Base-by-base conservation (phyloP, 2,329 filamentous ascomycete species). In the Paraphoma sp. region DNA sequence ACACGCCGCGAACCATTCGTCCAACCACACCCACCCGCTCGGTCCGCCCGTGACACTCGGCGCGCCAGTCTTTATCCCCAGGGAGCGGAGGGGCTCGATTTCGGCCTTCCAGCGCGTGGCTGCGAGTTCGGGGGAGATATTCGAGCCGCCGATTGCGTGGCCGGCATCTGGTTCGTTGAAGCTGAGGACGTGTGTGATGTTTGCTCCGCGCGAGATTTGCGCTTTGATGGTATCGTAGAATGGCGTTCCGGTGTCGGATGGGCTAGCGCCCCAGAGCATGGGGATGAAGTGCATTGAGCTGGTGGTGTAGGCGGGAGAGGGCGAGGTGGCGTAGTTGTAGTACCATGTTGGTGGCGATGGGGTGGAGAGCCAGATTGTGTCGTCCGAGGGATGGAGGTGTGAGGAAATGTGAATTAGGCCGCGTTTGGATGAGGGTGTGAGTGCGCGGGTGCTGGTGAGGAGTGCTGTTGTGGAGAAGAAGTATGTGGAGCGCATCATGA, bases 111-210 rank as follows among this genome's bases (percentile, higher is more conserved):
- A 95, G 7, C 86, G 82, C 50, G 82, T 73, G 1, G 91, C 91
- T 0, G 91, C 91, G 1, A 77, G 72, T 8, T 79, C 71, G 0
- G 89, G 86, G 1, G 80, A 71, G 18, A 93, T 78, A 60, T 85
- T 79, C 60, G 85, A 89, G 3, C 91, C 91, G 41, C 89, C 89
- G 8, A 79, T 82, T 1, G 70, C 66, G 1, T 68, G 62, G 2
- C 79, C 73, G 14, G 84, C 86, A 69, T 94, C 89, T 0, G 91
- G 91, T 71, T 95, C 91, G 76, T 95, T 94, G 81, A 93, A 93
- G 29, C 81, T 84, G n/a, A 94, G 79, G 2, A 91, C 85, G 66
- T 91, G 85, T 11, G 80, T 83, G 68, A 93, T 86, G 60, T 88
- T 87, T 61, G 78, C 82, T 38, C 80, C 80, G 40, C 74, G 65